Base-by-base conservation (phyloP, 805 yeast species). In the Saccharomycopsis vini region DNA sequence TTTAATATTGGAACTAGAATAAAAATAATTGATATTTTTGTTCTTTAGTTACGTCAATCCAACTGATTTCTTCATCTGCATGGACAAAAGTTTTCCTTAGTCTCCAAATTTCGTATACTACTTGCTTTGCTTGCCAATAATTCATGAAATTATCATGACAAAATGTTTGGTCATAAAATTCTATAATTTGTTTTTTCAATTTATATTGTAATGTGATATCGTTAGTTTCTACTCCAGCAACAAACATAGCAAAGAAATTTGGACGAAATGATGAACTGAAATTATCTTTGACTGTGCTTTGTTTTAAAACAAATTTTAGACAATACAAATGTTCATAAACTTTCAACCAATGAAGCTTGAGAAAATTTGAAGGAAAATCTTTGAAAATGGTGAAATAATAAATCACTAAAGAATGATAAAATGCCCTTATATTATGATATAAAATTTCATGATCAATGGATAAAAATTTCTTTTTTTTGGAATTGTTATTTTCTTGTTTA, bases 371-470 rank as follows among this genome's bases (percentile, higher is more conserved):
- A 12, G 29, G 29, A 26, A 26, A 7, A 26, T 26, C 29, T 26
- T 26, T 26, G 29, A 26, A 9, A 26, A 9, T 26, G 29, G 10
- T 26, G 12, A 26, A 77, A 60, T 75, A 84, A 58, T 86, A 87
- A 6, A 87, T 79, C 10, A 76, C 64, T 22, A 87, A 59, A 0
- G 84, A 83, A 47, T 81, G 74, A 56, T 83, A 79, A 55, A 87
- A 86, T 7, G 94, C 81, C 70, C 79, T 68, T 20, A 81, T 79
- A 58, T 87, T 95, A 54, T 85, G 90, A 56, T 74, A 79, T 12
- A 87, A 72, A 2, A 84, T 89, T 56, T 81, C 81, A 46, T 81
- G 80, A 24, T 23, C 55, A 54, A 21, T 54, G 57, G 36, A n/a
- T 21, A 20, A 30, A 36, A 42, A 40, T n/a, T 18, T 12, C 12